These are phyloP conservation scores for Pseudogymnoascus sp. DNA, from an alignment of 2,329 filamentous ascomycete species.

Conservation along the genomic window DNA sequence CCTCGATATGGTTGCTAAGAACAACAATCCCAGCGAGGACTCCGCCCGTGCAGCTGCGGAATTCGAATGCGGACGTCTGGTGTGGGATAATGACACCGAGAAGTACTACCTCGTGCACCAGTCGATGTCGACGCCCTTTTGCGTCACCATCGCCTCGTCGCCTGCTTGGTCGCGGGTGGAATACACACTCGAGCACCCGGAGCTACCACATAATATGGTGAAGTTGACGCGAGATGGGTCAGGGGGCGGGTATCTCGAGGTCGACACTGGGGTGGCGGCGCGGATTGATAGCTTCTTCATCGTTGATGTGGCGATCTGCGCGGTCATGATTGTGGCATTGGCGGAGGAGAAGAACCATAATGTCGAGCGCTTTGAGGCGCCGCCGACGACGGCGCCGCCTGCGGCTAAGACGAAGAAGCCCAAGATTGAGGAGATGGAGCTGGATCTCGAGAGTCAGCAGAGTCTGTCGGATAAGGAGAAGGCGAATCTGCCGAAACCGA, in stretches of 20 bases:
- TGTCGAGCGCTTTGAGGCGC: slow-evolving; percentile 51
- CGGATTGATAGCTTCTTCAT: slow-evolving; percentile 54
- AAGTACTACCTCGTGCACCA: slow-evolving; percentile 57
- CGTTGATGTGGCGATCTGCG: slow-evolving; percentile 53
- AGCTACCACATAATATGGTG: slow-evolving; percentile 52
- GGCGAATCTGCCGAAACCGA: slow-evolving; percentile 40
- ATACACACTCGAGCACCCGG: slow-evolving; percentile 58
- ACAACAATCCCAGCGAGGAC: slow-evolving; percentile 44
- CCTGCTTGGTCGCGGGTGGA: slow-evolving; percentile 53
- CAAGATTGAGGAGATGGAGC: slow-evolving; percentile 49
- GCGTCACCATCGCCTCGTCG: slow-evolving; percentile 49
- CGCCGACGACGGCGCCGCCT: slow-evolving; percentile 32
- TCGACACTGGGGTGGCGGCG: slow-evolving; percentile 50
- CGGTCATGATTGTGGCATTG: slow-evolving; percentile 51
- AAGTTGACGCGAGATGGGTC: slow-evolving; percentile 53
- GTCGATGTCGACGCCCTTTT: slow-evolving; percentile 54
- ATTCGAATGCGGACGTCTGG: slow-evolving; percentile 59
- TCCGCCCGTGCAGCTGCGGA: slow-evolving; percentile 56
- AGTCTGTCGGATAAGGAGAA: slow-evolving; percentile 20
- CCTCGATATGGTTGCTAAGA: slow-evolving; percentile 37
- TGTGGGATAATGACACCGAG: slow-evolving; percentile 58
- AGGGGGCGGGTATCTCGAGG: slow-evolving; percentile 51
- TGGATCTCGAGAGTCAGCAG: slow-evolving; percentile 56
- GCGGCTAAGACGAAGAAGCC: slow-evolving; percentile 29
- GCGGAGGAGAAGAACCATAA: slow-evolving; percentile 45